phyloP scores from a whole-genome alignment of 1,284 basidiomycete species.

The Ganoderma boninense region DNA sequence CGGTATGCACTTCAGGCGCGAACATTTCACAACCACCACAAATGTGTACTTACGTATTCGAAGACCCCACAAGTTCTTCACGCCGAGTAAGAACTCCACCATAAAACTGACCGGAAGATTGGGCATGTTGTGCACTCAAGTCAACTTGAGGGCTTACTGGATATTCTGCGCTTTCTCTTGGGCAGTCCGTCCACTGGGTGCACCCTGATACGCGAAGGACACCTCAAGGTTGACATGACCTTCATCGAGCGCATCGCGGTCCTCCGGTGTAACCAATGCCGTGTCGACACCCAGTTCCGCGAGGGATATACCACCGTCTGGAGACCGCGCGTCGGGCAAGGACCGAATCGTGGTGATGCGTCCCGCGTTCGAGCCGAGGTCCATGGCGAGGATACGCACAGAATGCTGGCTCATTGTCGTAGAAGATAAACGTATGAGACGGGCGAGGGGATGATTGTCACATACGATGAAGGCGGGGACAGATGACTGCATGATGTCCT shows the following conservation, averaged over 20 bases:
- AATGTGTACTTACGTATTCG: conserved; percentile 55
- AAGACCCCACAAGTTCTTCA: conserved; percentile 57
- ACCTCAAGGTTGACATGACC: conserved; percentile 73
- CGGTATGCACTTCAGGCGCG: not conserved
- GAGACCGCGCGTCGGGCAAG: conserved; percentile 39
- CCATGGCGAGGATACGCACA: conserved; percentile 47
- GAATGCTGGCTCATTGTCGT: conserved; percentile 38
- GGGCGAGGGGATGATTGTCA: conserved; percentile 7
- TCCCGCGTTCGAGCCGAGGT: conserved; percentile 45
- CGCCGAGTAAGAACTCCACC: conserved; percentile 75
- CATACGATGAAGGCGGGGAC: conserved; percentile 47
- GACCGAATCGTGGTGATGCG: conserved; percentile 48
- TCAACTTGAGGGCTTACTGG: conserved; percentile 48
- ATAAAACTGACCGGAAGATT: conserved; percentile 50
- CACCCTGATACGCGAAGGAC: conserved; percentile 77
- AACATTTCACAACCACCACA: conserved; percentile 56
- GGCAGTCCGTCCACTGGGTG: conserved; percentile 54
- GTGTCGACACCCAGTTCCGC: conserved; percentile 32
- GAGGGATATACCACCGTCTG: conserved; percentile 18
- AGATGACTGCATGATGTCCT: conserved; percentile 53
- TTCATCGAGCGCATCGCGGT: conserved; percentile 38
- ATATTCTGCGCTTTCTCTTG: conserved; percentile 64
- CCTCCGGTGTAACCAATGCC: conserved; percentile 32
- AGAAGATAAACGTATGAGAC: not conserved
- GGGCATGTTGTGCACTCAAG: not conserved